Percentiles rank a stretch among this genome's conserved stretches.
phyloP scores from a whole-genome alignment of 805 yeast genomes.

The Saturnispora besseyi region DNA sequence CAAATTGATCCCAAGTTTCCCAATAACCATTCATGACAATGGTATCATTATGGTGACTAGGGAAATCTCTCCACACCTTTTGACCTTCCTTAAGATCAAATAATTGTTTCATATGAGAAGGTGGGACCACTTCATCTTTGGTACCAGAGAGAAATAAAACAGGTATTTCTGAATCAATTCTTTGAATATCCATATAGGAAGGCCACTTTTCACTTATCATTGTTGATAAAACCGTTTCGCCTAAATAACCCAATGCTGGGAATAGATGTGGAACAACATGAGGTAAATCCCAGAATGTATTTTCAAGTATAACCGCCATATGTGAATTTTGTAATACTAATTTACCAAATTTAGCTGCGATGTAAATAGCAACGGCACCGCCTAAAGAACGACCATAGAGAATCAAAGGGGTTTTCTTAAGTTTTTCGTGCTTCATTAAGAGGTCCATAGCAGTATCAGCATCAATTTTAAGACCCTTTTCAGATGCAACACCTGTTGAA shows the following conservation, averaged over 20 bases:
- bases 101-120: slow-evolving; percentile 61
- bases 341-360: slow-evolving; percentile 50
- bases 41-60: slow-evolving; percentile 78
- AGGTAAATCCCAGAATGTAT: slow-evolving; percentile 71
- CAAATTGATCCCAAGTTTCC: slow-evolving; percentile 53
- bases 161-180: slow-evolving; percentile 48
- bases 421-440: slow-evolving; percentile 44
- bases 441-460: slow-evolving; percentile 63
- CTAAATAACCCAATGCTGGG: slow-evolving; percentile 51
- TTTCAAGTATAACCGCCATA: slow-evolving; percentile 58
- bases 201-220: slow-evolving; percentile 59
- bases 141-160: slow-evolving; percentile 63
- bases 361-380: slow-evolving; percentile 86
- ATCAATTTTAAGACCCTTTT: slow-evolving; percentile 71
- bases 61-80: slow-evolving; percentile 48
- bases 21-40: slow-evolving; percentile 69
- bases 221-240: slow-evolving; percentile 17
- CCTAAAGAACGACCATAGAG: slow-evolving; percentile 89
- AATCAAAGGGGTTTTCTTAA: slow-evolving; percentile 44
- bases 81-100: slow-evolving; percentile 33
- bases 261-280: slow-evolving; percentile 67
- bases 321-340: slow-evolving; percentile 11
- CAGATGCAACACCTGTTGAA: slow-evolving; percentile 69
- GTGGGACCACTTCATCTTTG: slow-evolving; percentile 88
- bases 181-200: slow-evolving; percentile 50